Evolutionary conservation across 257 asterid species (phyloP), one percentile per base, ranked within the genome.

Genomic region (Coffea canephora): DNA sequence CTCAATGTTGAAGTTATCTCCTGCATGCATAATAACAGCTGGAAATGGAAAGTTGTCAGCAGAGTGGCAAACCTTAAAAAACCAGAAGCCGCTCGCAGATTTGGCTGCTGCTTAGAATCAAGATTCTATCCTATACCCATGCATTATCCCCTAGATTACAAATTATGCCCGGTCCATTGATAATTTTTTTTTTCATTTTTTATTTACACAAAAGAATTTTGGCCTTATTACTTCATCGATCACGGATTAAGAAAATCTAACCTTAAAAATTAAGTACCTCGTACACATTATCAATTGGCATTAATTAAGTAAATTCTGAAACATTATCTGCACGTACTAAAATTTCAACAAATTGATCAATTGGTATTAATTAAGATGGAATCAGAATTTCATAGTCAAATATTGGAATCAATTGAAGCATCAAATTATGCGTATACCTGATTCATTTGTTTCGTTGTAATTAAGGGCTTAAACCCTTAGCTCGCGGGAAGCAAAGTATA

Each of bases 81-180:
- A 45, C 36, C 50, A 70, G 74, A 70, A 43, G 74, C 73, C 73
- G 55, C 74, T 41, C 55, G 23, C 55, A 34, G 34, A 69, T 5
- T 69, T 69, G 74, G 54, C 46, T 18, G 27, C 74, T 41, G 15
- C 48, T 39, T 23, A 19, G 49, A 14, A 21, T 18, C 7, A 21
- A 21, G 66, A 21, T 61, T 61, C 34, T 61, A 9, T 23, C 34
- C 5, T 4, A 39, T 39, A 39, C 43, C 43, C 14, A 61, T 23
- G 8, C 27, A 61, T n/a, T 27, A 61, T 8, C 4, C 14, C 12
- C 7, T 3, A n/a, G n/a, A 23, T 23, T 8, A n/a, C 14, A 23
- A 23, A 61, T 23, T 23, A 61, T 8, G 12, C 67, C 14, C 25
- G 5, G 12, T 21, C 7, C 7, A 49, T 8, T 10, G 11, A 8